Base-by-base conservation (phyloP, 257 asterid species). In the Oldenlandia corymbosa region DNA sequence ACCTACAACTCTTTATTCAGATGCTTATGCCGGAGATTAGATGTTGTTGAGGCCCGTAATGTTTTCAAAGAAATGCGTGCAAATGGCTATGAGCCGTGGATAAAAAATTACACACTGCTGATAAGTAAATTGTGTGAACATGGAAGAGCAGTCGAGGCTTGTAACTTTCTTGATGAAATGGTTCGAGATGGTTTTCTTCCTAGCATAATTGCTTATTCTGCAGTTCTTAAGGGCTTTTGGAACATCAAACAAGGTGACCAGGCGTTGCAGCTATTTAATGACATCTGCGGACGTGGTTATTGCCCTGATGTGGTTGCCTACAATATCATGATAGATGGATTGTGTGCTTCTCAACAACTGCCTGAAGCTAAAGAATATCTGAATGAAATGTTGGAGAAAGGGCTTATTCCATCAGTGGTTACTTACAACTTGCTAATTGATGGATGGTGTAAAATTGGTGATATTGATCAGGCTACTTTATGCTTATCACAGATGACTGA, bases 51-150 rank as follows among this genome's bases (percentile, higher is more conserved):
- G 42, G 90, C 91, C 66, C 83, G 88, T 70, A 71, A 71, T 67
- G 64, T 91, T 58, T 63, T 88, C 64, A 81, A 67, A 79, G 88
- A 82, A 75, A 88, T 91, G 92, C 92, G 95, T 57, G 66, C 46
- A 39, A 46, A 71, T 57, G 95, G 98, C 74, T 82, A 83, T 59
- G 83, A 73, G 65, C 98, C 98, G 26, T 91, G 98, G 98, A 91
- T 91, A 73, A 91, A 88, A 75, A 50, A 89, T 72, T 83, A 84
- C 51, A 85, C 95, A 0, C 65, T 83, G 51, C 98, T 91, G 58
- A 78, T 82, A 42, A 73, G 76, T 76, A 85, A 78, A 66, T 77
- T 91, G 20, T 91, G 95, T 62, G 76, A 76, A 64, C 62, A 71
- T 21, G 87, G 92, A 61, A 84, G 74, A 83, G 84, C 70, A 23